Evolutionary conservation across 2,329 filamentous ascomycete genomes (phyloP).

Genomic region (Macroventuria anomochaeta): DNA sequence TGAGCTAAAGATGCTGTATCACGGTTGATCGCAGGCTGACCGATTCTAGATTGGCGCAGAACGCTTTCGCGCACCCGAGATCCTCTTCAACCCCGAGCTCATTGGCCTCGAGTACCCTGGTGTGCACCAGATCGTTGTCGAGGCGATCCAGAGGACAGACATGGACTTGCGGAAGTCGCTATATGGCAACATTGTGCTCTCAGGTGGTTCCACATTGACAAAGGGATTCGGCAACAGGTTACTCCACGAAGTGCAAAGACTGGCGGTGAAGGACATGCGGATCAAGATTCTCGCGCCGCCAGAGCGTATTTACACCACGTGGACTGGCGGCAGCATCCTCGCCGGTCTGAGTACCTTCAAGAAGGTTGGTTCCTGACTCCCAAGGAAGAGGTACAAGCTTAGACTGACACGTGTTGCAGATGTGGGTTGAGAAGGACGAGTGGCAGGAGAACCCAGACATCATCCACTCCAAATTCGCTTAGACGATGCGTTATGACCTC

Average conservation of each 20-base stretch:
- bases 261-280: constrained; percentile 98
- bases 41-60: constrained; percentile 78
- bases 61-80: constrained; percentile 93
- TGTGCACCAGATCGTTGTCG: constrained; percentile 96
- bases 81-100: constrained; percentile 95
- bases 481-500: constrained; percentile 44
- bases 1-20: constrained; percentile 46
- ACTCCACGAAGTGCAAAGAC: constrained; percentile 86
- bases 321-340: constrained; percentile 97
- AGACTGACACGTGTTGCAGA: constrained; percentile 63
- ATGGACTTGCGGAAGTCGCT: constrained; percentile 92
- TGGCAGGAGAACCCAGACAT: constrained; percentile 99
- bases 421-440: constrained; percentile 99
- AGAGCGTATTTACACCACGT: constrained; percentile 97
- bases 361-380: constrained; percentile 69
- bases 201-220: constrained; percentile 92
- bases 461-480: constrained; percentile 97
- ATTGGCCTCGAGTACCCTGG: constrained; percentile 97
- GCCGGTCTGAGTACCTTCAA: constrained; percentile 96
- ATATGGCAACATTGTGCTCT: constrained; percentile 96
- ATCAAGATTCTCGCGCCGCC: constrained; percentile 99
- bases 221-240: constrained; percentile 96
- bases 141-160: constrained; percentile 93
- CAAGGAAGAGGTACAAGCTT: constrained; percentile 10
- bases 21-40: constrained; percentile 29